Evolutionary conservation across 345 rosid genomes (phyloP).

Genomic region (Eucalyptus brandiana): DNA sequence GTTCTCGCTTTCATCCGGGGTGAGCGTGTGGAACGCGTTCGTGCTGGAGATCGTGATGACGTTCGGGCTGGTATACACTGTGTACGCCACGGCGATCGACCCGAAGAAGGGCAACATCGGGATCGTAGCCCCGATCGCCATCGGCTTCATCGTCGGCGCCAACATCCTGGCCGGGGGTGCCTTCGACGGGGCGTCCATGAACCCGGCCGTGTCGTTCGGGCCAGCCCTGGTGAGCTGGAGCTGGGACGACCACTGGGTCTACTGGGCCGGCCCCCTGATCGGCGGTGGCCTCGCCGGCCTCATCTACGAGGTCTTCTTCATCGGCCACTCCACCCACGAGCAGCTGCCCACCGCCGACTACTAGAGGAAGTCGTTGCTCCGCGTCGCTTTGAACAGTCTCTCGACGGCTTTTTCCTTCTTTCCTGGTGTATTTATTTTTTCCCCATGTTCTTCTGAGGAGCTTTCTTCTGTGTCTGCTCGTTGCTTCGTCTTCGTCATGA

Average conservation of each 20-base stretch:
- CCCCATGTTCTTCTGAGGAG: not conserved
- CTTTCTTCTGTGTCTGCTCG: not conserved
- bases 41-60: constrained; percentile 96
- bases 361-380: constrained; percentile 5
- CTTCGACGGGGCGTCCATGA: constrained; percentile 93
- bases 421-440: not conserved
- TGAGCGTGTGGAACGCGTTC: constrained; percentile 62
- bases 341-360: constrained; percentile 65
- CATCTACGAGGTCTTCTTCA: constrained; percentile 62
- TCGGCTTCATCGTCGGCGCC: constrained; percentile 89
- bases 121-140: constrained; percentile 64
- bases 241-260: constrained; percentile 86
- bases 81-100: constrained; percentile 85
- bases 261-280: constrained; percentile 86
- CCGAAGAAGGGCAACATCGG: constrained; percentile 78
- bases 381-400: not conserved
- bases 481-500: not conserved
- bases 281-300: constrained; percentile 87
- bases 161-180: constrained; percentile 88
- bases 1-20: constrained; percentile 63
- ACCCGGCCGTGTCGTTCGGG: constrained; percentile 92
- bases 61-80: constrained; percentile 81
- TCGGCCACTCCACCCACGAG: constrained; percentile 39
- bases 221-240: constrained; percentile 92
- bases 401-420: not conserved